A percentile compares a stretch with the other conserved stretches of the same genome.
Conservation (phyloP, 106 monocot species). For the Platanthera zijinensis region DNA sequence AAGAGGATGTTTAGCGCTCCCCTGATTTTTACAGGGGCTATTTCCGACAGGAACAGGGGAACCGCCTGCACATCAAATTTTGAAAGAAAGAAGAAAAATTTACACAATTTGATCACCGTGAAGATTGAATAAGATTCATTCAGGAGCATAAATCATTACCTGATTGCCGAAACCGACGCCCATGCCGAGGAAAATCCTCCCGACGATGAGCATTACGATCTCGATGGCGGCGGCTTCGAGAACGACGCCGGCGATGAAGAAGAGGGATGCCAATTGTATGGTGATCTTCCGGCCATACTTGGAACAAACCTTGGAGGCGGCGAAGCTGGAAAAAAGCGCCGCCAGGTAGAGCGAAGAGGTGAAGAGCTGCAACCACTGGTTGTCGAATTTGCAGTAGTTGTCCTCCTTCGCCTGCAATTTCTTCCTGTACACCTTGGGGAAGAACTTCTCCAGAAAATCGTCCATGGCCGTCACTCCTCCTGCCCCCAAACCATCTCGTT, state of each 20-base stretch:
- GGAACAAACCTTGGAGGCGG: slow-evolving; percentile 23
- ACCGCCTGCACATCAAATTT: slow-evolving; percentile 28
- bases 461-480: slow-evolving; percentile 51
- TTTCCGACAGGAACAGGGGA: slow-evolving; percentile 34
- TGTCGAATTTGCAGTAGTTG: slow-evolving; percentile 38
- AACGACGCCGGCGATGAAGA: slow-evolving; percentile 22
- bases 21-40: slow-evolving; percentile 22
- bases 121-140: neutral
- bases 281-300: slow-evolving; percentile 19
- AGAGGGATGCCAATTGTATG: slow-evolving; percentile 14
- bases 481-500: neutral
- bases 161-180: slow-evolving; percentile 35
- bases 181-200: slow-evolving; percentile 33
- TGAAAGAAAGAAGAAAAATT: neutral
- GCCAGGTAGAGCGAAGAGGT: slow-evolving; percentile 67
- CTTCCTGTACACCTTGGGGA: slow-evolving; percentile 19
- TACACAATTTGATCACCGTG: neutral
- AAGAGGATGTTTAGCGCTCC: slow-evolving; percentile 48
- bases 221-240: slow-evolving; percentile 20
- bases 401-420: slow-evolving; percentile 16
- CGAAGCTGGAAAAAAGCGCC: slow-evolving; percentile 35
- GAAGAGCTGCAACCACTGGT: slow-evolving; percentile 50
- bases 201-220: slow-evolving; percentile 28
- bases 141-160: neutral
- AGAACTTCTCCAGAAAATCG: slow-evolving; percentile 31